Base-by-base conservation (phyloP, 257 asterid species). In the Solanum commersonii region DNA sequence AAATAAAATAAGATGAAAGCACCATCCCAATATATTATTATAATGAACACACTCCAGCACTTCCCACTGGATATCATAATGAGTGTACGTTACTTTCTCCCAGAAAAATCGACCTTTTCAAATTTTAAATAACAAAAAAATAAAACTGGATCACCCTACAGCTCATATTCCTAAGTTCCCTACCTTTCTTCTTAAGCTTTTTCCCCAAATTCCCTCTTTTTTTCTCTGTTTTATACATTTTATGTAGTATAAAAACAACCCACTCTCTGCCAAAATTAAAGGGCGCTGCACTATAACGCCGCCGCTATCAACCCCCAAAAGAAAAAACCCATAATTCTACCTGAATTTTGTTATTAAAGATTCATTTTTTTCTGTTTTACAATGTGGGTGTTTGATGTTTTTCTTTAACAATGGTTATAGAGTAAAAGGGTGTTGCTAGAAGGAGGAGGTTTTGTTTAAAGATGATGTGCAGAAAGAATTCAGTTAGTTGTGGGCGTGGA, bases 381-480 rank as follows among this genome's bases (percentile, higher is more conserved):
- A 27, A 81, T 81, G 85, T 44, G 85, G 38, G 27, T 77, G 44
- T 49, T 44, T 40, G 22, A 14, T 82, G 46, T 70, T 73, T 34
- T 33, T 83, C 31, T 33, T n/a, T 86, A 27, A 59, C 44, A 77
- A 34, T 8, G 31, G 34, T 73, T 6, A 11, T 22, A 5, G 15
- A 65, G 33, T 49, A 11, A 56, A 87, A 31, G 18, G 71, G 65
- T 71, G 49, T 16, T 33, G 33, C 37, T 27, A 83, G n/a, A 33
- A 38, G 23, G 5, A n/a, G 29, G 10, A 13, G 33, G 68, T 5
- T 23, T 60, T 72, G 35, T 71, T 25, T 23, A 5, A 92, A 87
- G 78, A 95, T 96, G 98, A 67, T 93, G 88, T 96, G 98, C 93
- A 90, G 94, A 90, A 95, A 91, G 92, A 93, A 89, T 56, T 86